Evolutionary conservation across 495 filamentous ascomycete species (phyloP).

Genomic region (Hypoxylon trugodes): DNA sequence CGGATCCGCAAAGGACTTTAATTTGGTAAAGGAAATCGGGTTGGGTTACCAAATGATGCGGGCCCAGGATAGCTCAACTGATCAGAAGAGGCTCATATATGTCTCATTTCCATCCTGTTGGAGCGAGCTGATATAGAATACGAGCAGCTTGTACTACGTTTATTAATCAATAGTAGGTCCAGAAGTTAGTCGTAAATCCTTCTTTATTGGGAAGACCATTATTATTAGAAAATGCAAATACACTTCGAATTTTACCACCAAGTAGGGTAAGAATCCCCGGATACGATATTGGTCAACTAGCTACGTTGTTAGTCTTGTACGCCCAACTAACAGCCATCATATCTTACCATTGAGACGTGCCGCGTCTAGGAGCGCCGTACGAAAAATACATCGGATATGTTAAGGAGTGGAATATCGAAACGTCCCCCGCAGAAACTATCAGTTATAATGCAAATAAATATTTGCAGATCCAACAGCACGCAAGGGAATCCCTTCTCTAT

Average conservation of each 20-base stretch:
- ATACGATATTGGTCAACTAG: neutral
- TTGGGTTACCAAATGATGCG: constrained; percentile 6
- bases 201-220: neutral
- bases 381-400: too few species aligned
- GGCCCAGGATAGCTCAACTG: neutral
- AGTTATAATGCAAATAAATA: too few species aligned
- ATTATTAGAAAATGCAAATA: neutral
- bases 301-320: too few species aligned
- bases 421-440: too few species aligned
- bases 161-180: constrained; percentile 15
- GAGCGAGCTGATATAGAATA: constrained; percentile 5
- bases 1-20: constrained; percentile 1
- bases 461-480: too few species aligned
- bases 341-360: too few species aligned
- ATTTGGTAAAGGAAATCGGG: neutral
- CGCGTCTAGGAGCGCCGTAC: too few species aligned
- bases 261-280: neutral
- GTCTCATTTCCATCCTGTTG: neutral
- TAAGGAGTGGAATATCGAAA: too few species aligned
- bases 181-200: constrained; percentile 12
- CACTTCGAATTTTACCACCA: neutral
- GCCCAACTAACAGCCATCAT: too few species aligned
- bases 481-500: constrained; percentile 2
- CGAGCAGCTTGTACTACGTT: neutral
- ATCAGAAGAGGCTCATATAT: constrained; percentile 17